Evolutionary conservation across 1,284 basidiomycete genomes (phyloP), one percentile per base, ranked within the genome.

Genomic region (Cryptococcus sp.): DNA sequence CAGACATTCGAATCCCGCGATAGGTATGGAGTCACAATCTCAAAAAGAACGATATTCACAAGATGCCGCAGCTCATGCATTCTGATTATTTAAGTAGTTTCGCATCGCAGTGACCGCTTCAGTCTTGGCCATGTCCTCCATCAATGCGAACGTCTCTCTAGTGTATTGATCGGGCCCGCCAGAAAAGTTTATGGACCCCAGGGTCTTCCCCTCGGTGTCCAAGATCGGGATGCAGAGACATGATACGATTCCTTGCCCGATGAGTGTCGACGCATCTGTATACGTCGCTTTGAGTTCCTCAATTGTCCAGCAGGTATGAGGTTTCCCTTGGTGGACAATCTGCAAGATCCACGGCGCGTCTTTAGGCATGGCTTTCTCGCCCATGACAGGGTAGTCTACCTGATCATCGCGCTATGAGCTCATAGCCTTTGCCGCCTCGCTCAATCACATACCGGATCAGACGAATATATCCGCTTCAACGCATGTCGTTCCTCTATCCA

Each of bases 361-460:
- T 42, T 22, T 41, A 10, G 54, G 35, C 54, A 55, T 55, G 7
- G 43, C 35, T 25, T 55, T 55, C 19, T 55, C 54, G 10, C 54
- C 54, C 30, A 35, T 40, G 22, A 49, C 47, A 2, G 54, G 54
- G 27, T 49, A 55, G 22, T 55, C 27, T 19, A 48, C 39, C 54
- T 55, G 30, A 13, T 13, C 30, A 35, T 8, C 30, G 30, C 8
- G 2, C 8, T 8, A 2, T 35, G 30, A 35, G 30, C 30, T 2
- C 8, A 8, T 2, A 10, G 2, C 5, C 30, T 35, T 35, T 35
- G 30, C 5, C 30, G 8, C 10, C 3, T 35, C 5, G 30, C 8
- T 27, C 25, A 20, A n/a, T 27, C n/a, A 55, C 47, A 17, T 50
- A 55, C 54, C 23, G 47, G 46, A 30, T 47, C 27, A 50, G 47